These are phyloP conservation scores for Russula earlei DNA, from an alignment of 768 basidiomycete species.

Conservation along the genomic window DNA sequence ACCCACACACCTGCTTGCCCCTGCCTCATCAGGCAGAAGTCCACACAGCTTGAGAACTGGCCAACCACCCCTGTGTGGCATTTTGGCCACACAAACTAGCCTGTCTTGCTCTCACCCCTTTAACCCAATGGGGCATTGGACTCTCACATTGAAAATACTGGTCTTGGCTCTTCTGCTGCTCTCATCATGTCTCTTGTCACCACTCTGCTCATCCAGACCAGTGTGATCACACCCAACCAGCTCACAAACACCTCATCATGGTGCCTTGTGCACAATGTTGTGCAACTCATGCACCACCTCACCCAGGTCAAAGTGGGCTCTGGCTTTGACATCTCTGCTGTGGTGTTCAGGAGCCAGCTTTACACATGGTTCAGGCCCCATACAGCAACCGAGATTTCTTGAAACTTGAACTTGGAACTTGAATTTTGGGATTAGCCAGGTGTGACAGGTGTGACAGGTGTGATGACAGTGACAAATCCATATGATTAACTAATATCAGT, in stretches of 20 bases:
- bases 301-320: constrained; percentile 98
- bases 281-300: constrained; percentile 90
- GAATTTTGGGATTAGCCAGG: too few relatives aligned
- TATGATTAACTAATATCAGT: too few relatives aligned
- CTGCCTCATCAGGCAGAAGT: too few relatives aligned
- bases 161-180: constrained; percentile 93
- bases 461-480: too few relatives aligned
- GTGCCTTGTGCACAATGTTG: constrained; percentile 76
- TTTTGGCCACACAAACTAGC: too few relatives aligned
- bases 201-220: constrained; percentile 69
- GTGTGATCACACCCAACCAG: constrained; percentile 44
- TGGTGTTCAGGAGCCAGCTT: constrained; percentile 88
- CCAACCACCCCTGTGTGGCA: too few relatives aligned
- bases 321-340: constrained; percentile 93
- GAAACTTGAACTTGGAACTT: too few relatives aligned
- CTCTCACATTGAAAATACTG: constrained; percentile 90
- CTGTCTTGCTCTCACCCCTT: constrained; percentile 66
- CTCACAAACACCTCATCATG: constrained; percentile 35
- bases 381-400: constrained; percentile 50
- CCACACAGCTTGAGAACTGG: too few relatives aligned
- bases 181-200: constrained; percentile 92
- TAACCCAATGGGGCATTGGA: constrained; percentile 50
- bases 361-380: constrained; percentile 82
- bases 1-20: too few relatives aligned
- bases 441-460: too few relatives aligned